Conservation (phyloP, 1,139 yeast species). For the Zhuliangozyma blackwelliae region DNA sequence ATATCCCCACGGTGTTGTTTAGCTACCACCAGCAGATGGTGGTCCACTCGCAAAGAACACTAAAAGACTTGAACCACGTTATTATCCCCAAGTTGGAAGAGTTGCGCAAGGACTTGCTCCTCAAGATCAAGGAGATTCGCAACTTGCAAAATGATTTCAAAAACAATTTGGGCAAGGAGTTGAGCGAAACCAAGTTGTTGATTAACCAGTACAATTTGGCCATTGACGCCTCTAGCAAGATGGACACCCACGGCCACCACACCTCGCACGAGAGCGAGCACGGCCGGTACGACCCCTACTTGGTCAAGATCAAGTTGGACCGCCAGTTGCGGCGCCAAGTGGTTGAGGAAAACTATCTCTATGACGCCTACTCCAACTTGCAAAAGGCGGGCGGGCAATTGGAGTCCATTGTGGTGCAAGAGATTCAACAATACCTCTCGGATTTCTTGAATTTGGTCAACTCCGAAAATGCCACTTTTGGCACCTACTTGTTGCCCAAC, state of each 20-base stretch:
- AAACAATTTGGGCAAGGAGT: constrained; percentile 66
- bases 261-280: constrained; percentile 23
- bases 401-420: constrained; percentile 82
- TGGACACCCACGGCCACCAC: constrained; percentile 23
- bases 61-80: constrained; percentile 64
- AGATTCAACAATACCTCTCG: constrained; percentile 76
- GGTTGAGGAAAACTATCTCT: constrained; percentile 77
- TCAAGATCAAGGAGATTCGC: constrained; percentile 84
- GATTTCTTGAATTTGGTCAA: constrained; percentile 66
- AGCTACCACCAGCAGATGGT: constrained; percentile 76
- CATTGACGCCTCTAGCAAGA: constrained; percentile 31
- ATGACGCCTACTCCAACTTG: constrained; percentile 82
- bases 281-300: constrained; percentile 72
- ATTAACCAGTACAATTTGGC: constrained; percentile 46
- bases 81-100: constrained; percentile 85
- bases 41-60: constrained; percentile 57
- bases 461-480: constrained; percentile 65
- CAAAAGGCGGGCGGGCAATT: constrained; percentile 86
- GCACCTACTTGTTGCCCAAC: constrained; percentile 61
- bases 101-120: constrained; percentile 71
- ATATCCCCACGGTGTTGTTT: constrained; percentile 69
- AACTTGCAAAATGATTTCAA: constrained; percentile 79
- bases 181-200: constrained; percentile 55
- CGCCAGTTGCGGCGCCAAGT: constrained; percentile 73
- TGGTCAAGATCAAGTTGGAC: constrained; percentile 68